Evolutionary conservation across 768 basidiomycete species (phyloP), one percentile per base, ranked within the genome.

Genomic region (Pleurotus tuoliensis): DNA sequence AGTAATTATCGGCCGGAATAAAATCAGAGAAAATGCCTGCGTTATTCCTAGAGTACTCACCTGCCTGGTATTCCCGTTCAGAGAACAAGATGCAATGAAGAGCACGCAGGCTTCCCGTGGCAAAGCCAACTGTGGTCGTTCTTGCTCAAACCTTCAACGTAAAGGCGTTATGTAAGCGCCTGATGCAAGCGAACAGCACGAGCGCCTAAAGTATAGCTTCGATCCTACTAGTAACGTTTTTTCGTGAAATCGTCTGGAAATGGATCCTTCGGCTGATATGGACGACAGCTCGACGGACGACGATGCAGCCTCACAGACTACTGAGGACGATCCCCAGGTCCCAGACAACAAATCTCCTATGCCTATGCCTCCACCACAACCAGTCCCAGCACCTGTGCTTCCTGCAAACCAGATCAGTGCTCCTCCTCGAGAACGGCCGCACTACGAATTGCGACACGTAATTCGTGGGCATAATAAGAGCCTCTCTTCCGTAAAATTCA

Each of bases 401-500:
- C 27, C 74, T 69, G 52, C 63, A 67, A 27, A 67, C 63, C 30
- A 70, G 67, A 64, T 62, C 20, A 60, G 63, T 47, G 66, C 69
- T 27, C 72, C 72, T 45, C 73, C 76, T 0, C 69, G 77, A 60
- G 72, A 81, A 59, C 71, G 75, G 59, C 90, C 89, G n/a, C 78
- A 86, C 61, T 92, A 92, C 66, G 74, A 82, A 63, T 80, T 87
- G 2, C 75, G 76, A 48, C 83, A 88, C 68, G 82, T 81, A 1
- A 75, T 94, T 37, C 72, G 74, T 2, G 95, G 92, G 0, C 94
- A 98, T 67, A 86, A 84, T 5, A 82, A 83, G 64, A 87, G 89
- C 0, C 87, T 97, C 52, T 94, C 94, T 25, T 86, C 92, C 16
- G 86, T 95, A 58, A 92, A 92, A 68, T 98, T 97, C 69, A 93